Evolutionary conservation across 2,329 filamentous ascomycete genomes (phyloP), one percentile per base, ranked within the genome.

Genomic region (Arachnopeziza araneosa): DNA sequence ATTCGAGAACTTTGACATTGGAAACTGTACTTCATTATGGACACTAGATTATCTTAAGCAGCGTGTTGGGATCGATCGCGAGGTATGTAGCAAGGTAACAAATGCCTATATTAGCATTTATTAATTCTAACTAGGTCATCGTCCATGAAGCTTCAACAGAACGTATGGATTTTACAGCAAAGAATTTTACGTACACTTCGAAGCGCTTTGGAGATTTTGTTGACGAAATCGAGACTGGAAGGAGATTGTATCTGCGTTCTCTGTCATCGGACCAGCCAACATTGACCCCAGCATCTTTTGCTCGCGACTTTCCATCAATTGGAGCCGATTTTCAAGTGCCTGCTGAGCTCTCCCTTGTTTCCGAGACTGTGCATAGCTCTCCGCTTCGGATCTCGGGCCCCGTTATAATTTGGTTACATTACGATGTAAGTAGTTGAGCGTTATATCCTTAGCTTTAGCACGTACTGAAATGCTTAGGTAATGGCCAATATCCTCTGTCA

Each of bases 401-500:
- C 1, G 89, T 93, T 12, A 88, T 86, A 50, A 90, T 96, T 83
- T 96, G 93, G 92, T 79, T 96, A 32, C 91, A 96, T 74, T 96
- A 95, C 76, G 90, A 96, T 75, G 86, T 88, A 72, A 75, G 79
- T 73, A 5, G 0, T 23, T 2, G 9, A 30, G 9, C 9, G 9
- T 30, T 30, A 30, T 30, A 23, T 26, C 36, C n/a, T 22, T 8
- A 36, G 1, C 49, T 2, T 48, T 44, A 30, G 24, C 12, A 21
- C n/a, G 26, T 48, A 56, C 55, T 68, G 52, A 69, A 64, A 56
- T 54, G 52, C 64, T 54, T 60, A 89, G 83, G 90, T 95, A 19
- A 92, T 96, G 82, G 90, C 91, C 55, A 96, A 96, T 68, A 79
- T 96, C 2, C 87, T 95, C 62, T 91, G 87, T 68, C 92, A 96